Conservation (phyloP, 2,329 filamentous ascomycete genomes). For the Ilyonectria sp. region DNA sequence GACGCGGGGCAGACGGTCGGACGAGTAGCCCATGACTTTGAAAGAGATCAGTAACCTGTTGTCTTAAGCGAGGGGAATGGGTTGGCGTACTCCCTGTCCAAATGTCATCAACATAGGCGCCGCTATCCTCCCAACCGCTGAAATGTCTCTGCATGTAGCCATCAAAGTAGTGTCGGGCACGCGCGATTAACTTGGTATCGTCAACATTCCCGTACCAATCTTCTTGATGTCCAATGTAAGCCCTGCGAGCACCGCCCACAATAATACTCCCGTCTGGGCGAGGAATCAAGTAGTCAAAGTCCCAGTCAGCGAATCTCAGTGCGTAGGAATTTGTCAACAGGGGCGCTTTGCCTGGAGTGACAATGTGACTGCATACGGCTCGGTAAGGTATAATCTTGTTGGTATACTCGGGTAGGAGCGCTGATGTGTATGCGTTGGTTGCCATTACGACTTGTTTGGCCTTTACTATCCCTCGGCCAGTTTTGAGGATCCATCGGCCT, state of each 20-base stretch:
- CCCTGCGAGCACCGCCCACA: constrained; percentile 21
- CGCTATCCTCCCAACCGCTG: constrained; percentile 18
- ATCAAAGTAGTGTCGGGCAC: neutral
- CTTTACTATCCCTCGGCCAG: constrained; percentile 25
- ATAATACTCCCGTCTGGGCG: constrained; percentile 23
- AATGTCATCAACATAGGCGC: constrained; percentile 42
- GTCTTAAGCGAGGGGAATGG: neutral
- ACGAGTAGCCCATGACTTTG: constrained; percentile 59
- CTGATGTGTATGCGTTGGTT: constrained; percentile 50
- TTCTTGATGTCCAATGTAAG: neutral
- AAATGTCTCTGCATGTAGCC: constrained; percentile 23
- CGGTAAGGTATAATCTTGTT: constrained; percentile 35
- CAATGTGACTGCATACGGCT: constrained; percentile 39
- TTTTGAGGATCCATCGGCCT: constrained; percentile 32
- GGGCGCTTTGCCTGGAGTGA: neutral
- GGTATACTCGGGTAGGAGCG: constrained; percentile 40
- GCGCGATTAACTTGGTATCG: constrained; percentile 9
- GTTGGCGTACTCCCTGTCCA: constrained; percentile 59
- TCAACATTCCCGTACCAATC: constrained; percentile 24
- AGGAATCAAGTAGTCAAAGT: constrained; percentile 23
- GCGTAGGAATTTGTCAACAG: constrained; percentile 14
- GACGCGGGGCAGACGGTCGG: constrained; percentile 60
- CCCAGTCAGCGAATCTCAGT: neutral
- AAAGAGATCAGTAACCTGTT: neutral
- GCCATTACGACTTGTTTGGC: constrained; percentile 45